Evolutionary conservation across 495 filamentous ascomycete genomes (phyloP), one percentile per base, ranked within the genome.

Genomic region (Zalerion maritima): DNA sequence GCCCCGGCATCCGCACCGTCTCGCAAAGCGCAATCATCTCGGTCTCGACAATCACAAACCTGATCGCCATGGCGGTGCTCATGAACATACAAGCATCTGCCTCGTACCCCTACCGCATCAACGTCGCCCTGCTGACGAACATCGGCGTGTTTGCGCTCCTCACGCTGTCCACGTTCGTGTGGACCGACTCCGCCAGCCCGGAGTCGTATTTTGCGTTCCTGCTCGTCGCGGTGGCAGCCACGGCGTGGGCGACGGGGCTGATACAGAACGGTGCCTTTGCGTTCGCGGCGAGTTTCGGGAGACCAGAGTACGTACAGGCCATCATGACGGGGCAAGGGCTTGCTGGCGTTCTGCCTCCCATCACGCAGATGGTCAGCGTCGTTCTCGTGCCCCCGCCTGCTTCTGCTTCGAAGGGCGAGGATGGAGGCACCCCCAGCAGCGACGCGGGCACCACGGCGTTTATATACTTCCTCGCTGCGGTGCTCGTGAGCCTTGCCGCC

Each of bases 281-380:
- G 5, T 94, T 85, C 44, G 85, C 81, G 7, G 69, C 82, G 5
- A 76, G 78, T 16, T 94, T 93, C 39, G 82, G 75, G 12, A 54
- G 78, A 28, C 69, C 78, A 10, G 75, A 83, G 41, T 96, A 94
- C 55, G 94, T 80, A 28, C 86, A 94, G 51, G 89, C 77, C 12
- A 85, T 96, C 50, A 96, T 99, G 91, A 73, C 74, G 14, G 89
- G 89, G 6, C 89, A 99, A 50, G 91, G 74, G 10, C 62, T 96
- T 5, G 85, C 89, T 1, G 89, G 89, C 18, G 86, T 99, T 3
- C 62, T 96, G 9, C 91, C 89, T 0, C 80, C 79, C 23, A 67
- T 94, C 32, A 80, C 79, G 0, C 87, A 82, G 43, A 89, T 94
- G 38, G 43, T 81, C 21, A 79, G 83, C 2, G 81, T 87, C 17